Percentiles rank a stretch among this genome's conserved stretches.
Evolutionary conservation across 2,329 filamentous ascomycete species (phyloP).

Genomic region (Raffaelea ambrosiae): DNA sequence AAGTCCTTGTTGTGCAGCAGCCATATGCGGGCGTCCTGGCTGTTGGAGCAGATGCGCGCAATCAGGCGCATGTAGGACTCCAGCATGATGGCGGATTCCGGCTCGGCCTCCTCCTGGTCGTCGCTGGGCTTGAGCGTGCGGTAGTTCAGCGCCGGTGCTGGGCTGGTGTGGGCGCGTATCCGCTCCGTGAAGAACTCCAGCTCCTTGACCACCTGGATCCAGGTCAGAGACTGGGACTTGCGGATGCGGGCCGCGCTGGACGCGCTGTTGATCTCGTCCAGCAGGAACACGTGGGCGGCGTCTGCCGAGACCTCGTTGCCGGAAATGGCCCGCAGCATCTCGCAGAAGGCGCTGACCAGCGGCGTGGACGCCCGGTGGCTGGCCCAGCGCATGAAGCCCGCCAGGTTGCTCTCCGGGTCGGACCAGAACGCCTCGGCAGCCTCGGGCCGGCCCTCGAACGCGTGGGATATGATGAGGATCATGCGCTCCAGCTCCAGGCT

Average conservation of each 20-base stretch:
- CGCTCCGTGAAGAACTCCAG: constrained; percentile 75
- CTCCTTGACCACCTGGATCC: constrained; percentile 87
- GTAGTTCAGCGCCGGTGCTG: constrained; percentile 43
- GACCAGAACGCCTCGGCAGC: constrained; percentile 85
- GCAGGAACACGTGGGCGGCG: constrained; percentile 77
- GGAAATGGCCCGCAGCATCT: constrained; percentile 86
- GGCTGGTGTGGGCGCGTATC: constrained; percentile 61
- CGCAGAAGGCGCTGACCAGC: constrained; percentile 92
- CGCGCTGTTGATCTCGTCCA: constrained; percentile 67
- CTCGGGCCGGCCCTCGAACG: constrained; percentile 78
- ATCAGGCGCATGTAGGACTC: constrained; percentile 88
- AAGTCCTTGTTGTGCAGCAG: constrained; percentile 54
- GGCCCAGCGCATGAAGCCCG: constrained; percentile 96
- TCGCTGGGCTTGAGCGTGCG: constrained; percentile 52
- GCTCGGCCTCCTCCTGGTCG: constrained; percentile 70
- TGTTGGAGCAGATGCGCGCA: constrained; percentile 70
- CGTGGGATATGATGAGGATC: constrained; percentile 82
- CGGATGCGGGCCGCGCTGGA: constrained; percentile 61
- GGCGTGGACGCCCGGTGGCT: constrained; percentile 90
- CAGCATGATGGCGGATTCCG: constrained; percentile 93
- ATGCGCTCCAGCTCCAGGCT: constrained; percentile 79
- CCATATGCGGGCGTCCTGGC: constrained; percentile 62
- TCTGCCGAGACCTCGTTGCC: constrained; percentile 75
- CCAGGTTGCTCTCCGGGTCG: constrained; percentile 84
- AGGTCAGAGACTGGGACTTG: constrained; percentile 77